Base-by-base conservation (phyloP, 139 green algal species). In the Spirogloea muscicola region DNA sequence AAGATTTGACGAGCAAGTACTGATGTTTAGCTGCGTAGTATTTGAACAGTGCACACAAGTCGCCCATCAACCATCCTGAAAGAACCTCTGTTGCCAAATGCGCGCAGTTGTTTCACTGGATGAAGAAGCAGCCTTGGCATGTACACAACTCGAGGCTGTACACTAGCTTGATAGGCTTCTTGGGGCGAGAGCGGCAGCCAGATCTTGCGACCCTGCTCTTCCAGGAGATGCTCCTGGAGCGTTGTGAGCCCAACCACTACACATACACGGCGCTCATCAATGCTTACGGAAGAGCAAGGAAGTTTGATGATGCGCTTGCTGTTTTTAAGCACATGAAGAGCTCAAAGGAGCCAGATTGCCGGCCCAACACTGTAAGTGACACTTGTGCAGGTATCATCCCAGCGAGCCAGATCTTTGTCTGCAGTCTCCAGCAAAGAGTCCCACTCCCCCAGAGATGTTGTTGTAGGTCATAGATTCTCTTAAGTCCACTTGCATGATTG, bases 201-300 rank as follows among this genome's bases (percentile, higher is more conserved):
- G 9, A 72, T 21, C 63, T 78, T n/a, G 72, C 63, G 33, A 66
- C 48, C 13, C 41, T 43, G 27, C 72, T 80, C 34, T 80, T 80
- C 42, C 62, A 80, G 64, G 72, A 80, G 40, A 80, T 80, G 63
- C 64, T 80, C 36, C 42, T 74, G 31, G 43, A 63, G 42, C 48
- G 49, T 18, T 25, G 29, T 46, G 33, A 77, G 34, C 72, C 72
- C 31, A 52, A 80, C 49, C 33, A 73, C 49, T 80, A 79, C 64
- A 80, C 72, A 5, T 80, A 68, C 72, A 80, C 72, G 7, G 72
- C 65, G 0, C 72, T 80, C 41, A 80, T 80, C 64, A 80, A 79
- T 51, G 62, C 31, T 10, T 80, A 78, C 36, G 72, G 72, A 5
- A 46, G 64, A 7, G 46, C 48, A 9, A 29, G 36, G 29, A 72